Evolutionary conservation across 148 eudicot genomes (phyloP).

Genomic region (Rhododendron simsii): DNA sequence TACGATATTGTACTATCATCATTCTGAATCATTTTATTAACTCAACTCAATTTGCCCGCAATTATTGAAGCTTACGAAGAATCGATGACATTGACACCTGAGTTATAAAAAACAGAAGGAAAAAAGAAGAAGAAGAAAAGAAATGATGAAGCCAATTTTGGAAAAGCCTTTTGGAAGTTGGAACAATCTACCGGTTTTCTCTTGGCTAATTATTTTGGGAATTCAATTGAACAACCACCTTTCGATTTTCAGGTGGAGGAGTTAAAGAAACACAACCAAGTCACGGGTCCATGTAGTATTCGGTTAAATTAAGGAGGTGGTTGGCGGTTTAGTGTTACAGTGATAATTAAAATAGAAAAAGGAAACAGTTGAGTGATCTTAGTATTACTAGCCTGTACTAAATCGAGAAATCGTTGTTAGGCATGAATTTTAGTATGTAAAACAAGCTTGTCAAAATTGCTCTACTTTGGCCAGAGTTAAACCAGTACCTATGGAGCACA

Average conservation of each 20-base stretch:
- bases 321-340: background rate
- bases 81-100: too few relatives aligned
- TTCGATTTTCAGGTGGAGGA: background rate
- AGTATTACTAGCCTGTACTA: background rate
- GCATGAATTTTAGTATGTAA: background rate
- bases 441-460: background rate
- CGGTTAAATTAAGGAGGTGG: background rate
- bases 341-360: too few relatives aligned
- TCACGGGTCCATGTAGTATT: background rate
- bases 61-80: background rate
- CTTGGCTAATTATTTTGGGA: background rate
- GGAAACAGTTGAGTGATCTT: too few relatives aligned
- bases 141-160: background rate
- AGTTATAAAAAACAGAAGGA: too few relatives aligned
- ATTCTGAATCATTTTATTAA: background rate
- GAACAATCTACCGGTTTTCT: background rate
- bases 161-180: background rate
- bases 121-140: too few relatives aligned
- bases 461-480: background rate
- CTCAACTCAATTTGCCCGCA: background rate
- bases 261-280: background rate
- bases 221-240: background rate
- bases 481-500: too few relatives aligned
- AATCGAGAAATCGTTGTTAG: background rate
- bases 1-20: background rate